phyloP scores from a whole-genome alignment of 805 yeast species.

The Blastobotrys attinorum region DNA sequence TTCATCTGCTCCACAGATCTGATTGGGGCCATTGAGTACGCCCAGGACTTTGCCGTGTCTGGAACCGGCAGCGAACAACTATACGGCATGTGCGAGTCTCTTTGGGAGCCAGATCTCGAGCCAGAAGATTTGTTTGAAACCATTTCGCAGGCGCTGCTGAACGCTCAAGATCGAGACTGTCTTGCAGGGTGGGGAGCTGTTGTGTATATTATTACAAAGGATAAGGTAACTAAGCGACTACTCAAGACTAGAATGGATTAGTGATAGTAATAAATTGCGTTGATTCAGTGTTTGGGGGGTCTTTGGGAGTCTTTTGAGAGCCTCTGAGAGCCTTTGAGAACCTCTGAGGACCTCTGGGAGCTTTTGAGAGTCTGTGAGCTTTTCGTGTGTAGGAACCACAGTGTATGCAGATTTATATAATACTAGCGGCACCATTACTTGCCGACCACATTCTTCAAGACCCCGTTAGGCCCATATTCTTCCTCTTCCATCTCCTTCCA shows the following conservation, averaged over 20 bases:
- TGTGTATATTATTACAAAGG: conserved; percentile 86
- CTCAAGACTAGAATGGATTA: conserved; percentile 95
- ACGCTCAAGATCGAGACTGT: conserved; percentile 96
- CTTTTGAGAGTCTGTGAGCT: no score
- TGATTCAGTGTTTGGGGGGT: background rate
- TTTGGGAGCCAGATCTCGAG: conserved; percentile 88
- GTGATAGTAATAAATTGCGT: no score
- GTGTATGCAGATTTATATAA: no score
- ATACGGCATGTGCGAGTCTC: conserved; percentile 96
- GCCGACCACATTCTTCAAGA: conserved; percentile 31
- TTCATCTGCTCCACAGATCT: conserved; percentile 92
- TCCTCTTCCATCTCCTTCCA: conserved; percentile 66
- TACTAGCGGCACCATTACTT: no score
- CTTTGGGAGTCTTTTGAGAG: background rate
- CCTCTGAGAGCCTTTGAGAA: background rate
- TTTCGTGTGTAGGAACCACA: no score
- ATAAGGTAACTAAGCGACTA: conserved; percentile 78
- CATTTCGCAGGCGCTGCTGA: conserved; percentile 83
- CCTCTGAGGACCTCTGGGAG: no score
- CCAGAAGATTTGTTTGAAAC: conserved; percentile 96
- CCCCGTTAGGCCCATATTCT: conserved; percentile 66
- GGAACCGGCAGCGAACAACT: conserved; percentile 97
- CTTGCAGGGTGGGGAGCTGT: conserved; percentile 98
- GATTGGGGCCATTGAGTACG: conserved; percentile 93
- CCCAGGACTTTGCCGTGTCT: conserved; percentile 87